phyloP scores from a whole-genome alignment of 192 early-diverging fungal species.

The Coemansia sp. region DNA sequence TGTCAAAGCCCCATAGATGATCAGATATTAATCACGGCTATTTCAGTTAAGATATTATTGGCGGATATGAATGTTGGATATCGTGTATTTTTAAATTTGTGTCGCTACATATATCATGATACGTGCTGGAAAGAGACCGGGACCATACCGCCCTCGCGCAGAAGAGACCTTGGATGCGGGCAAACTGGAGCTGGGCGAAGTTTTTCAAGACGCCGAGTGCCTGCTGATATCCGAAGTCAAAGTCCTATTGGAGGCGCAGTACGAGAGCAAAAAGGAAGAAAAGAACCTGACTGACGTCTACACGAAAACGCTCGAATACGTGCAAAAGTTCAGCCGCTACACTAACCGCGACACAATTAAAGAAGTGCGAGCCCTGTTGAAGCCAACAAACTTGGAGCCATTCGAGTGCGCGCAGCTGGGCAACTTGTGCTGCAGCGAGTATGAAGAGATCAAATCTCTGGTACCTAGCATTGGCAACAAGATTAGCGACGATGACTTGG shows the following conservation, averaged over 20 bases:
- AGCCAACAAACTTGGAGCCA: conserved; percentile 57
- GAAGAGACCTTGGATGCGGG: conserved; percentile 45
- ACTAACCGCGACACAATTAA: conserved; percentile 83
- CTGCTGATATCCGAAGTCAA: conserved; percentile 71
- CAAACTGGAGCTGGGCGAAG: conserved; percentile 47
- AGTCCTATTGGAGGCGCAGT: conserved; percentile 68
- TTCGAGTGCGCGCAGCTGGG: conserved; percentile 91
- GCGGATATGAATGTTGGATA: neutral
- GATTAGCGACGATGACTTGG: conserved; percentile 72
- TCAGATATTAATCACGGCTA: too few relatives aligned
- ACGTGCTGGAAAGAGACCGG: neutral
- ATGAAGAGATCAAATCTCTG: conserved; percentile 87
- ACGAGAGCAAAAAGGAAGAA: conserved; percentile 55
- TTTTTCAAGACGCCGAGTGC: conserved; percentile 71
- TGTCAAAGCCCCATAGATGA: too few relatives aligned
- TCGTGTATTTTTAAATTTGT: neutral
- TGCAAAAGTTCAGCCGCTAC: conserved; percentile 78
- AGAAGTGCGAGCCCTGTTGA: conserved; percentile 63
- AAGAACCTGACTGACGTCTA: conserved; percentile 63
- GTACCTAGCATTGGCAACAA: conserved; percentile 81
- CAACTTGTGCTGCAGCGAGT: conserved; percentile 87
- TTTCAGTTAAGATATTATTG: too few relatives aligned
- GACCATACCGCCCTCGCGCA: conserved; percentile 17
- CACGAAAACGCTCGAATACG: conserved; percentile 84
- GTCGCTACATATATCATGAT: neutral